Conservation (phyloP, 176 grass and related monocot species). For the Thinopyrum elongatum region DNA sequence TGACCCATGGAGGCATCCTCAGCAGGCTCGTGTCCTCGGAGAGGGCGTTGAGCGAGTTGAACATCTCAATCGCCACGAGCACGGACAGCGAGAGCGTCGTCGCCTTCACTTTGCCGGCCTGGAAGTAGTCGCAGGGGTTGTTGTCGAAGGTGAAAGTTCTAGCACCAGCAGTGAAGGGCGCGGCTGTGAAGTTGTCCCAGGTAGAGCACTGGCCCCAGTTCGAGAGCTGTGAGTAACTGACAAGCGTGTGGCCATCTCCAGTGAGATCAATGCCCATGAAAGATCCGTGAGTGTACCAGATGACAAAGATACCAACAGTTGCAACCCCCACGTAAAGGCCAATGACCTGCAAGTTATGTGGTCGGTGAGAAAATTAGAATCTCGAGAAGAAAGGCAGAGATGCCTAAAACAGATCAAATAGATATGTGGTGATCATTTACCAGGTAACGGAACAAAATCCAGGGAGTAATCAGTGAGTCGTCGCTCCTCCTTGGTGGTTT, state of each 20-base stretch:
- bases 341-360: conserved; percentile 43
- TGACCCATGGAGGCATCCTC: conserved; percentile 93
- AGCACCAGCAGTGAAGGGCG: conserved; percentile 78
- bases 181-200: conserved; percentile 69
- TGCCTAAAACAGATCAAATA: neutral
- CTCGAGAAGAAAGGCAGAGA: neutral
- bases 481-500: conserved; percentile 85
- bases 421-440: conserved; percentile 28
- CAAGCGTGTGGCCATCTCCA: conserved; percentile 86
- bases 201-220: conserved; percentile 89
- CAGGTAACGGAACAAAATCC: conserved; percentile 97
- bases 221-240: conserved; percentile 86
- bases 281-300: conserved; percentile 94
- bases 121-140: conserved; percentile 89
- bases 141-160: conserved; percentile 71
- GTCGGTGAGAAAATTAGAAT: neutral
- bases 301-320: conserved; percentile 89
- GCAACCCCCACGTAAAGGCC: conserved; percentile 81
- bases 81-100: conserved; percentile 81
- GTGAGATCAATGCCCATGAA: conserved; percentile 94
- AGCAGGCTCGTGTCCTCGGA: conserved; percentile 90
- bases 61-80: conserved; percentile 95
- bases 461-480: conserved; percentile 88
- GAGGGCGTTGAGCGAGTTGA: conserved; percentile 93
- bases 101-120: conserved; percentile 89